A percentile compares a stretch with the other conserved stretches of the same genome.
These are phyloP conservation scores for Drechslera avenae DNA, from an alignment of 2,329 filamentous ascomycete species.

Conservation along the genomic window DNA sequence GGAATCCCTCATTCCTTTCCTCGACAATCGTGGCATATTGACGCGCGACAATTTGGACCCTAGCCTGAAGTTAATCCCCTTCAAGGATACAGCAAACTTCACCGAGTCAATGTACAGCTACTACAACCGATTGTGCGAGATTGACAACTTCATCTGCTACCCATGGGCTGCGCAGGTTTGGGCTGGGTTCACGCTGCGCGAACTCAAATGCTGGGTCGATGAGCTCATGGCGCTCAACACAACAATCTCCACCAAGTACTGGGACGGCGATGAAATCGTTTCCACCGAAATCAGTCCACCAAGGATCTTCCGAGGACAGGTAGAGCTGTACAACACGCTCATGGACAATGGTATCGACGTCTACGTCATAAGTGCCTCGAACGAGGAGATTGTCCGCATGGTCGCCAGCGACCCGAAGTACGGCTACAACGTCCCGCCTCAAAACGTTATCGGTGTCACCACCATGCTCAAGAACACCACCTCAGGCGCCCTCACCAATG, in stretches of 20 bases:
- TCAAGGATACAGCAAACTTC: slow-evolving; percentile 41
- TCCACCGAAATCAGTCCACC: slow-evolving; percentile 28
- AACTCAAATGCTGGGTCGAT: slow-evolving; percentile 36
- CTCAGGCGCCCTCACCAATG: slow-evolving; percentile 34
- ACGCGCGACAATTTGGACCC: slow-evolving; percentile 38
- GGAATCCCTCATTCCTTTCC: slow-evolving; percentile 37
- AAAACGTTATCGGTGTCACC: slow-evolving; percentile 41
- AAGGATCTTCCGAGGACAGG: slow-evolving; percentile 33
- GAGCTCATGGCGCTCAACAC: slow-evolving; percentile 37
- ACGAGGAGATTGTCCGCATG: slow-evolving; percentile 42
- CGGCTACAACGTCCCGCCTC: slow-evolving; percentile 37
- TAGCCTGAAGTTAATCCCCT: slow-evolving; percentile 36
- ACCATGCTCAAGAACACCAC: slow-evolving; percentile 36
- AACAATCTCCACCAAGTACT: slow-evolving; percentile 31
- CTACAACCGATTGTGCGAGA: slow-evolving; percentile 38
- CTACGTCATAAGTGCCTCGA: slow-evolving; percentile 37
- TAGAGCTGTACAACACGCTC: slow-evolving; percentile 36
- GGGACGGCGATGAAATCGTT: slow-evolving; percentile 34
- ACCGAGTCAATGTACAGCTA: slow-evolving; percentile 41
- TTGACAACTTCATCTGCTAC: slow-evolving; percentile 39
- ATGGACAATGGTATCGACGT: slow-evolving; percentile 39
- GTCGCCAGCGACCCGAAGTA: slow-evolving; percentile 41
- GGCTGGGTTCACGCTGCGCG: slow-evolving; percentile 33
- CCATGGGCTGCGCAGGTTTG: slow-evolving; percentile 39
- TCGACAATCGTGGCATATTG: slow-evolving; percentile 40